Percentiles rank a stretch among this genome's conserved stretches.
phyloP scores from a whole-genome alignment of 768 basidiomycete genomes.

The Coprinopsis marcescibilis region DNA sequence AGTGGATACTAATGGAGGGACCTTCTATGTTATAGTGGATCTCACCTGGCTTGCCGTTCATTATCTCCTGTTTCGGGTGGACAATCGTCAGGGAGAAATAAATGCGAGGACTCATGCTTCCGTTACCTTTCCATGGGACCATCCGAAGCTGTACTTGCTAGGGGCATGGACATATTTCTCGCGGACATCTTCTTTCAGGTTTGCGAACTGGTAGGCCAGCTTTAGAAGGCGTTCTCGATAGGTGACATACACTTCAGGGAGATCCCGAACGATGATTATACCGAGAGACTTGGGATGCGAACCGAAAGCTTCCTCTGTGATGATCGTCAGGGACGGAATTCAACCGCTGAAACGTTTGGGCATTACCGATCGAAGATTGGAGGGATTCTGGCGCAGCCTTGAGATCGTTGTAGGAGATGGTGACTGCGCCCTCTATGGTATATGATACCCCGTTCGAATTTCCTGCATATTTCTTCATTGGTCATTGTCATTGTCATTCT shows the following conservation, averaged over 20 bases:
- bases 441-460: conserved; percentile 8
- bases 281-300: conserved; percentile 72
- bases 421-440: conserved; percentile 24
- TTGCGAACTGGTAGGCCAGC: conserved; percentile 71
- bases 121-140: conserved; percentile 88
- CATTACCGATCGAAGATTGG: conserved; percentile 50
- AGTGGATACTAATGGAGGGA: background rate
- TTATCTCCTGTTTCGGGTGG: conserved; percentile 62
- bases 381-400: conserved; percentile 21
- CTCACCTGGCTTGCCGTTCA: conserved; percentile 86
- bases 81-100: conserved; percentile 2
- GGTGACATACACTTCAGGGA: conserved; percentile 58
- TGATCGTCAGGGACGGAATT: conserved; percentile 1
- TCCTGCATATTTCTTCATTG: conserved; percentile 4
- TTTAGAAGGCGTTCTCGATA: conserved; percentile 71
- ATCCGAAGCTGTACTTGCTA: conserved; percentile 89
- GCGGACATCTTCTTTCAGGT: conserved; percentile 55
- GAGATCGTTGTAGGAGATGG: conserved; percentile 24
- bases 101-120: background rate
- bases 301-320: conserved; percentile 74
- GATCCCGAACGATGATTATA: conserved; percentile 74
- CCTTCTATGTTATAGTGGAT: background rate
- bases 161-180: conserved; percentile 72
- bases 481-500: too few relatives aligned
- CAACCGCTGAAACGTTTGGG: background rate